Conservation (phyloP, 345 rosid species). For the Gossypium longicalyx region DNA sequence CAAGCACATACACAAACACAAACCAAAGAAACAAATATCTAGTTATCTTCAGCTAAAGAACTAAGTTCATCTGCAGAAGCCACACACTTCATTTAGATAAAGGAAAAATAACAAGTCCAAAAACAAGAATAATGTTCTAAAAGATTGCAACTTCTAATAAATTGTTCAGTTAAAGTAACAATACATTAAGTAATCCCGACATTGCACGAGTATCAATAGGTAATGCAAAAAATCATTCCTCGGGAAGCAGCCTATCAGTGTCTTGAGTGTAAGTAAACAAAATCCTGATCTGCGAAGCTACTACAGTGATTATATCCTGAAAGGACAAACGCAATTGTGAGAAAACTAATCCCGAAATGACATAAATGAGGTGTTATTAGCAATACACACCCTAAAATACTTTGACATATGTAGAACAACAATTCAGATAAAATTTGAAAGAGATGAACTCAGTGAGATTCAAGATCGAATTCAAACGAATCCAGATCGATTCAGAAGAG, state of each 20-base stretch:
- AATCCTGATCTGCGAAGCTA: constrained; percentile 26
- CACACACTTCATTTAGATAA: not conserved
- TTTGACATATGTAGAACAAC: not conserved
- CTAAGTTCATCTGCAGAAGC: not conserved
- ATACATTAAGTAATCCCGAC: constrained; percentile 95
- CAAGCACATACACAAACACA: not conserved
- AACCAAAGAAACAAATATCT: not conserved
- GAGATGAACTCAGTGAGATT: not conserved
- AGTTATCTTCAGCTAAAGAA: not conserved
- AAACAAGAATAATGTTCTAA: not conserved
- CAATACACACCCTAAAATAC: not conserved
- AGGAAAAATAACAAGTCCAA: not conserved
- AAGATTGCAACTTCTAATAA: constrained; percentile 13
- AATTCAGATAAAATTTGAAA: not conserved
- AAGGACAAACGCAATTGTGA: constrained; percentile 27
- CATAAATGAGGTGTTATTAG: not conserved
- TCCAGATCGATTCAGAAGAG: constrained; percentile 8
- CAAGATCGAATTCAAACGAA: constrained; percentile 26
- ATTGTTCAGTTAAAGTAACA: constrained; percentile 13
- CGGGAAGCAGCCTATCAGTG: constrained; percentile 30
- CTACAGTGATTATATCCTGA: constrained; percentile 33
- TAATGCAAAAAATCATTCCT: constrained; percentile 59
- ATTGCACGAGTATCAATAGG: constrained; percentile 54
- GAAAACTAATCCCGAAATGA: constrained; percentile 16
- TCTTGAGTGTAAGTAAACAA: constrained; percentile 32